phyloP scores from a whole-genome alignment of 169 alveolate species.

The Miamiensis avidus region DNA sequence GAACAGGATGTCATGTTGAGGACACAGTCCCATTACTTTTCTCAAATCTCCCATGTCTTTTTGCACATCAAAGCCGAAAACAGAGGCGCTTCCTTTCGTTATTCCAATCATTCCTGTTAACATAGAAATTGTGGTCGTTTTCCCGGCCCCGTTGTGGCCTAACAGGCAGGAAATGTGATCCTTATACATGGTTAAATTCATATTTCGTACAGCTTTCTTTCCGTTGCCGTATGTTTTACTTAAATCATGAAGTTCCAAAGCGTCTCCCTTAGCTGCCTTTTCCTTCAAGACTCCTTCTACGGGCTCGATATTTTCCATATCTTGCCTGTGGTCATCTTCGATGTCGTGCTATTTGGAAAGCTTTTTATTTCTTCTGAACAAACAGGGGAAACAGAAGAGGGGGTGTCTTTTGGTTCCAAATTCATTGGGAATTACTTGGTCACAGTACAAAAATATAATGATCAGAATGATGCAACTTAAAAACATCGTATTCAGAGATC shows the following conservation, averaged over 20 bases:
- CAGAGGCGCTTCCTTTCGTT: constrained; percentile 49
- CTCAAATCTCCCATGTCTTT: constrained; percentile 61
- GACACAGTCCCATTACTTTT: constrained; percentile 86
- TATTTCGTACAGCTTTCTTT: constrained; percentile 64
- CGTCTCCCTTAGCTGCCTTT: constrained; percentile 53
- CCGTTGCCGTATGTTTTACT: constrained; percentile 58
- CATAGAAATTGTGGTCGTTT: constrained; percentile 82
- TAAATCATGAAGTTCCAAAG: constrained; percentile 46
- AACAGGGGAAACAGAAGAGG: constrained; percentile 27
- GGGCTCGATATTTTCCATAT: constrained; percentile 28
- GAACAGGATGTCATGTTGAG: constrained; percentile 85
- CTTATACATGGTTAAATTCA: constrained; percentile 75
- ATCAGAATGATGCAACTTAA: constrained; percentile 5
- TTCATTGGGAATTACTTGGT: constrained; percentile 20
- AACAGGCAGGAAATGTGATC: constrained; percentile 83
- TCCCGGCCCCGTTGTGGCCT: constrained; percentile 93
- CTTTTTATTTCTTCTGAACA: not conserved
- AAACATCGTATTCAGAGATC: constrained; percentile 14
- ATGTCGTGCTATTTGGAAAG: not conserved
- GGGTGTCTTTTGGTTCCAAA: constrained; percentile 14
- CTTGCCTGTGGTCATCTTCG: constrained; percentile 12
- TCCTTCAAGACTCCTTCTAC: constrained; percentile 39
- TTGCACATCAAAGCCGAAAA: constrained; percentile 48
- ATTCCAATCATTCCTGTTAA: constrained; percentile 73
- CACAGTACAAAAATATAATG: constrained; percentile 8